Conservation (phyloP, 768 basidiomycete species). For the Hericium rajendrae region DNA sequence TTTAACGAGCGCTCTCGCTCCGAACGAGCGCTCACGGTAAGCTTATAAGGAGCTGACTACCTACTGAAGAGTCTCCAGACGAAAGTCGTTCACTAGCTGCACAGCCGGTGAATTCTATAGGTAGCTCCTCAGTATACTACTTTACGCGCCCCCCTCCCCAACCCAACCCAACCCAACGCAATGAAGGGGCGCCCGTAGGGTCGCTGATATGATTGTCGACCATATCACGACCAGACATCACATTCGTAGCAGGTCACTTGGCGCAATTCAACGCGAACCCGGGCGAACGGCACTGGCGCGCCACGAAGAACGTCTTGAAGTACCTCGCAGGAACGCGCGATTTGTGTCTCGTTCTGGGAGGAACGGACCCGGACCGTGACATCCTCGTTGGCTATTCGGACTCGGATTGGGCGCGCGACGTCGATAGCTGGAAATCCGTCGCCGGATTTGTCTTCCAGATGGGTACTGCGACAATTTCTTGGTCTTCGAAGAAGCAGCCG, state of each 20-base stretch:
- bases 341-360: background rate
- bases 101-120: too few relatives aligned
- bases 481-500: constrained; percentile 25
- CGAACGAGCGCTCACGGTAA: too few relatives aligned
- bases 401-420: background rate
- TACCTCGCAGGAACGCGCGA: constrained; percentile 14
- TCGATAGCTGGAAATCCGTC: background rate
- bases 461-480: background rate
- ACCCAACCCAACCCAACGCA: too few relatives aligned
- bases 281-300: constrained; percentile 5
- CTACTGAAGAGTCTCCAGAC: too few relatives aligned
- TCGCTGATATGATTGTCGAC: constrained; percentile 18
- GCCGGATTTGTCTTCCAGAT: background rate
- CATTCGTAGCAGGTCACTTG: constrained; percentile 13
- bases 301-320: constrained; percentile 10
- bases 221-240: constrained; percentile 19
- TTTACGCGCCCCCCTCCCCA: too few relatives aligned
- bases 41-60: too few relatives aligned
- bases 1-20: too few relatives aligned
- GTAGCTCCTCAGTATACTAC: too few relatives aligned
- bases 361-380: background rate
- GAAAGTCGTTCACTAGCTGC: too few relatives aligned
- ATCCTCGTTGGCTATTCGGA: background rate
- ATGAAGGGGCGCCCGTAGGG: constrained; percentile 3
- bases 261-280: constrained; percentile 13